Evolutionary conservation across 257 asterid species (phyloP), one percentile per base, ranked within the genome.

Genomic region (Solanum ossicruentum): DNA sequence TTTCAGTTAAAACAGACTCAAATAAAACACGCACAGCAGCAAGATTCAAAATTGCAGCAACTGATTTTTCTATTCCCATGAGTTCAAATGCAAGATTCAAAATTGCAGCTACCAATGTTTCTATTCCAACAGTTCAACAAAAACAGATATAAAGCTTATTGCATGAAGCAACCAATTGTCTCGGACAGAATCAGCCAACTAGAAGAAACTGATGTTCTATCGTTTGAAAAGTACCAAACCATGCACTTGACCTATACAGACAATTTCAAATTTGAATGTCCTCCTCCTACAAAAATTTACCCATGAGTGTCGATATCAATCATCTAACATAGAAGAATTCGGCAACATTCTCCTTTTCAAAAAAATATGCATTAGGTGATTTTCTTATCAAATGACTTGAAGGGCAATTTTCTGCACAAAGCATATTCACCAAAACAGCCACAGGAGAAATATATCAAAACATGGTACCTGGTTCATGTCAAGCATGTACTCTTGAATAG

Each of bases 401-500:
- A 26, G 82, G 82, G 65, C 10, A 51, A 23, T 26, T 77, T 52
- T 77, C 60, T 51, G 60, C 81, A 75, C 60, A 73, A 2, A 49
- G 81, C 61, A 49, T 17, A 77, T 77, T 77, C 82, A 52, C 82
- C 82, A 77, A 77, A 52, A 77, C 65, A 77, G 65, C 63, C 82
- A 77, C 82, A 83, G 52, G 26, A 83, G 43, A 83, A 61, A 82
- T 66, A 83, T 83, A 83, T 67, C 67, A 70, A 69, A 67, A 83
- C 54, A 52, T 36, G 65, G 85, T 83, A 69, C 81, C 81, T 83
- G 85, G 79, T 66, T 83, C 81, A 83, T 43, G 39, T 69, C 81
- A 66, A 52, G 81, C 57, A 69, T 67, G 81, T 69, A 83, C 67
- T 73, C 85, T 83, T 83, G 70, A 83, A 83, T 70, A 69, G 77